phyloP scores from a whole-genome alignment of 352 stramenopile genomes.

The Globisporangium recalcitrans region DNA sequence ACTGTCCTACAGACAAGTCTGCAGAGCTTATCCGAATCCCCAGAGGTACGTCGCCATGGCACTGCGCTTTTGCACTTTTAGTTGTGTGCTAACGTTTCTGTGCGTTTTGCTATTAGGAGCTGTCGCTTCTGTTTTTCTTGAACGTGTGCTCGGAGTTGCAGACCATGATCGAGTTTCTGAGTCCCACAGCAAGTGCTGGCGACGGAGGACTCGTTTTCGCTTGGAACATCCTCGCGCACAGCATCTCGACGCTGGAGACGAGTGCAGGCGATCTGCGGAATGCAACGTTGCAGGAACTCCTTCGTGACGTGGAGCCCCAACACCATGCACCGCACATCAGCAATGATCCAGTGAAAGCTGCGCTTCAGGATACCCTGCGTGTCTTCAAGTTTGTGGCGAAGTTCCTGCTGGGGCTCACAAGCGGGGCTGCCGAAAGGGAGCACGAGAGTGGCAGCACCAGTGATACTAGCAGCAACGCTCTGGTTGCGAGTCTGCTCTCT shows the following conservation, averaged over 20 bases:
- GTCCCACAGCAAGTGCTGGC: neutral
- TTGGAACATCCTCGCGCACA: constrained; percentile 9
- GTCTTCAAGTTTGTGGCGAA: constrained; percentile 7
- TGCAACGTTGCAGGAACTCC: constrained; percentile 8
- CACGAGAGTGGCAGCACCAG: neutral
- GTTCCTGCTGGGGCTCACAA: constrained; percentile 8
- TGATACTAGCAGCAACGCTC: neutral
- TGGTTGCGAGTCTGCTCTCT: neutral
- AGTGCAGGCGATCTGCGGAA: constrained; percentile 10
- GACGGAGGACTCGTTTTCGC: constrained; percentile 14
- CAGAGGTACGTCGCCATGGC: constrained; percentile 3
- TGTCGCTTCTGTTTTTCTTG: constrained; percentile 16
- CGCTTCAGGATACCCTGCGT: neutral
- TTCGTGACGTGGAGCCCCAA: neutral
- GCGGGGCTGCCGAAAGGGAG: neutral
- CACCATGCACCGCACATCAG: neutral
- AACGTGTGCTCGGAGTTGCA: constrained; percentile 16
- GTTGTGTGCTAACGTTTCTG: neutral
- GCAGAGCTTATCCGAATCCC: constrained; percentile 7
- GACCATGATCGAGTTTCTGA: constrained; percentile 7
- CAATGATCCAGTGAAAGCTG: neutral
- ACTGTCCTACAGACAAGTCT: constrained; percentile 13
- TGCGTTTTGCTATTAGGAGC: neutral
- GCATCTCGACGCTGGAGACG: constrained; percentile 11
- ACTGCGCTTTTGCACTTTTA: neutral